Percentiles rank a stretch among this genome's conserved stretches.
These are phyloP conservation scores for Phanerochaete sordida DNA, from an alignment of 768 basidiomycete species.

Conservation along the genomic window DNA sequence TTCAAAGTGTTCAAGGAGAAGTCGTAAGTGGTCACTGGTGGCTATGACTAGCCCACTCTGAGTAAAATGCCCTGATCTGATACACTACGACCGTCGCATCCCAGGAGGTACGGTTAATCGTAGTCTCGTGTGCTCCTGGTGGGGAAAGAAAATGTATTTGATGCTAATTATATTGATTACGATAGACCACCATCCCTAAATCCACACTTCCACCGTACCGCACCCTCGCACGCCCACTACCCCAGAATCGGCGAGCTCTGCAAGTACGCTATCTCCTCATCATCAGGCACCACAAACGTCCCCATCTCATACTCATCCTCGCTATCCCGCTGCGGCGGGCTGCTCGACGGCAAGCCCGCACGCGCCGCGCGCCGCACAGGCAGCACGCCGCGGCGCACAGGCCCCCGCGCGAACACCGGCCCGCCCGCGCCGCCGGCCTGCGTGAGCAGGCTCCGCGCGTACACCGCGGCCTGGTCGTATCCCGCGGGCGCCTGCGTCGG, in stretches of 20 bases:
- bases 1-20: no score
- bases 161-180: no score
- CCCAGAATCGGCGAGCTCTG: neutral
- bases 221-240: no score
- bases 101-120: no score
- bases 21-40: no score
- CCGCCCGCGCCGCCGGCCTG: conserved; percentile 47
- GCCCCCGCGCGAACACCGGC: conserved; percentile 55
- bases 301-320: conserved; percentile 67
- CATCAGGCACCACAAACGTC: conserved; percentile 81
- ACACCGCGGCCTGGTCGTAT: conserved; percentile 70
- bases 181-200: no score
- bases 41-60: no score
- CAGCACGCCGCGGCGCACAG: conserved; percentile 33
- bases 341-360: conserved; percentile 50
- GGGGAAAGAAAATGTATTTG: no score
- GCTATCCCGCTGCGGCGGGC: conserved; percentile 52
- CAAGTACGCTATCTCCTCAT: conserved; percentile 57
- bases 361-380: conserved; percentile 1
- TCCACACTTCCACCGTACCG: no score
- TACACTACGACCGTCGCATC: no score
- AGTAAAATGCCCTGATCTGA: no score
- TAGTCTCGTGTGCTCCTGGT: no score
- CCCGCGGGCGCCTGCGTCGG: conserved; percentile 67
- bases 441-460: conserved; percentile 70